Evolutionary conservation across 2,329 filamentous ascomycete species (phyloP).

Genomic region (Capronia americana): DNA sequence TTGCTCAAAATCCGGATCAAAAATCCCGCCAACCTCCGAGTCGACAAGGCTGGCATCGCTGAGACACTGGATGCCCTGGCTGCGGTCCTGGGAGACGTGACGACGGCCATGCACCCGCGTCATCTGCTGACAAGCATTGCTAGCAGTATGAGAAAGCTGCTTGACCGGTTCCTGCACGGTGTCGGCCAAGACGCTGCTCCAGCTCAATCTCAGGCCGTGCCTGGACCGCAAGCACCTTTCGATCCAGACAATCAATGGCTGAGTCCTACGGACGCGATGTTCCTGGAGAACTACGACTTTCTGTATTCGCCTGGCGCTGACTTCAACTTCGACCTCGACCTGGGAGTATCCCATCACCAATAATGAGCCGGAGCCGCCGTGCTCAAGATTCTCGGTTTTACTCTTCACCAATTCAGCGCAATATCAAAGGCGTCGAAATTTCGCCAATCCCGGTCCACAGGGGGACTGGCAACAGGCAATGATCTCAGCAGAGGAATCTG

Average conservation of each 20-base stretch:
- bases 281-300: slow-evolving; percentile 40
- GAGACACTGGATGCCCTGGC: slow-evolving; percentile 39
- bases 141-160: slow-evolving; percentile 40
- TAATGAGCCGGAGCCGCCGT: not conserved
- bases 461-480: slow-evolving; percentile 33
- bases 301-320: slow-evolving; percentile 42
- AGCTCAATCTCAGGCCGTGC: slow-evolving; percentile 4
- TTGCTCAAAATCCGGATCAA: slow-evolving; percentile 53
- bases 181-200: not conserved
- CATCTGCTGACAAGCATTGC: slow-evolving; percentile 43
- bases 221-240: slow-evolving; percentile 26
- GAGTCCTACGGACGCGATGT: slow-evolving; percentile 39
- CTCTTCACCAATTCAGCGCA: slow-evolving; percentile 45
- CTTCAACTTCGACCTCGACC: slow-evolving; percentile 44
- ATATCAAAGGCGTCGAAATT: slow-evolving; percentile 52
- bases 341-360: slow-evolving; percentile 24
- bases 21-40: slow-evolving; percentile 39
- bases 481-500: slow-evolving; percentile 48
- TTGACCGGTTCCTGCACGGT: slow-evolving; percentile 35
- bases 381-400: not conserved
- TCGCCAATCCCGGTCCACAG: slow-evolving; percentile 42
- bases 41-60: slow-evolving; percentile 42
- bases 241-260: slow-evolving; percentile 26
- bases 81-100: slow-evolving; percentile 37
- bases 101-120: slow-evolving; percentile 41